Evolutionary conservation across 805 yeast species (phyloP).

Genomic region (Ogataea zsoltii): DNA sequence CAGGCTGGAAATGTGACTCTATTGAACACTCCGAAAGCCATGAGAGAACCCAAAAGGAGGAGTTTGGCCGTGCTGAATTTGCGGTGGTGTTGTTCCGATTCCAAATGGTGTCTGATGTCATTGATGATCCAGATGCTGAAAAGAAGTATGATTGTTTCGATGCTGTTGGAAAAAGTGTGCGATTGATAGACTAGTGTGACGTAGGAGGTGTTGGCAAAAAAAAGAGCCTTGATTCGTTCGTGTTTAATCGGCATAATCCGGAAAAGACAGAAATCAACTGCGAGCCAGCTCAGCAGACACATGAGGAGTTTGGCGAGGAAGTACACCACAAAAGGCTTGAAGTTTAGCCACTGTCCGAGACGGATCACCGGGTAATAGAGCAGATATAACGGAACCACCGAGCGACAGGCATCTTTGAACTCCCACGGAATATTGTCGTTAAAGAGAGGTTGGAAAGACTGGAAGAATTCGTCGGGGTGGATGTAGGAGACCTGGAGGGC

Average conservation of each 20-base stretch:
- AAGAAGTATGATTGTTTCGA: slow-evolving; percentile 65
- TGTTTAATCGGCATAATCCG: slow-evolving; percentile 35
- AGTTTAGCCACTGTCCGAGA: slow-evolving; percentile 33
- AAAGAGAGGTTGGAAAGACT: slow-evolving; percentile 75
- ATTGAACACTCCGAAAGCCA: slow-evolving; percentile 76
- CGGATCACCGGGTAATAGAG: slow-evolving; percentile 67
- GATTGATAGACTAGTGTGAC: slow-evolving; percentile 78
- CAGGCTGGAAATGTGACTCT: slow-evolving; percentile 82
- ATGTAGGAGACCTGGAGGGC: slow-evolving; percentile 78
- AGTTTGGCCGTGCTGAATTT: slow-evolving; percentile 15
- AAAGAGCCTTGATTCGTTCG: slow-evolving; percentile 41
- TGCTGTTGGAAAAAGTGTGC: slow-evolving; percentile 85
- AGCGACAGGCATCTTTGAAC: slow-evolving; percentile 61
- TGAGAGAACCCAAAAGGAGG: slow-evolving; percentile 46
- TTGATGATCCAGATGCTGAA: slow-evolving; percentile 51
- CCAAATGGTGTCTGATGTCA: slow-evolving; percentile 25
- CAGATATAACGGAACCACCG: slow-evolving; percentile 66
- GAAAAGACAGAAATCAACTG: slow-evolving; percentile 33
- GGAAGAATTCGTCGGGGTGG: slow-evolving; percentile 98
- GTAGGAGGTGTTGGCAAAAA: slow-evolving; percentile 58
- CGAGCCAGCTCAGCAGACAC: slow-evolving; percentile 33
- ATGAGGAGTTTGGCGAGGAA: slow-evolving; percentile 53
- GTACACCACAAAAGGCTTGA: slow-evolving; percentile 52
- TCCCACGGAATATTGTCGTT: slow-evolving; percentile 78
- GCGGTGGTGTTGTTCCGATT: not conserved